These are phyloP conservation scores for Nicotiana noctiflora DNA, from an alignment of 257 asterid species.

Conservation along the genomic window DNA sequence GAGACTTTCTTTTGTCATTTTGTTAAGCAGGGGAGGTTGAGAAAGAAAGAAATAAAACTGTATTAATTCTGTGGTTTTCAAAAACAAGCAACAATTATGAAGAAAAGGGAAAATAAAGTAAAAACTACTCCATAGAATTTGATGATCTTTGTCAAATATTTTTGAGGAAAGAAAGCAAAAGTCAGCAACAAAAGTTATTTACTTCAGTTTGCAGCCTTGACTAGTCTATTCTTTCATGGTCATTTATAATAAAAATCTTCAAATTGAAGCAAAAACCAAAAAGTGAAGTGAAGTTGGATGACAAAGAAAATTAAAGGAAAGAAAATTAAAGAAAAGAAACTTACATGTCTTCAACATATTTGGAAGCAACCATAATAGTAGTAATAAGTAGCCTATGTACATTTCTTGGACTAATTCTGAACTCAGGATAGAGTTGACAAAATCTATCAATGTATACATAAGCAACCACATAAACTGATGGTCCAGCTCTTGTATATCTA, in stretches of 20 bases:
- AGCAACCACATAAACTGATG: slow-evolving; percentile 82
- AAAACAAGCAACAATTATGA: not conserved
- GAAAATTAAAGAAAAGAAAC: slow-evolving; percentile 9
- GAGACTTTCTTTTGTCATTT: no score
- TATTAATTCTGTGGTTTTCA: not conserved
- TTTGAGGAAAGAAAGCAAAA: not conserved
- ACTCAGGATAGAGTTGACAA: slow-evolving; percentile 62
- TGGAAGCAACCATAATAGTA: slow-evolving; percentile 84
- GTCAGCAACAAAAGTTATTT: not conserved
- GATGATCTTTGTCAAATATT: not conserved
- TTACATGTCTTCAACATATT: slow-evolving; percentile 93
- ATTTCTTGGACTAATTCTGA: slow-evolving; percentile 60
- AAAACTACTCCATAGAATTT: not conserved
- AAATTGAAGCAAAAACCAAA: not conserved
- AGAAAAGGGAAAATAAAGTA: not conserved
- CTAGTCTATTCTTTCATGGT: not conserved
- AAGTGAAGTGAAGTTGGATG: not conserved
- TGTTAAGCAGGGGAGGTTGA: not conserved
- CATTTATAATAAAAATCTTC: not conserved
- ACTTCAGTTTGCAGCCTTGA: not conserved
- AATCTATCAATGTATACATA: slow-evolving; percentile 77
- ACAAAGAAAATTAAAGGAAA: no score
- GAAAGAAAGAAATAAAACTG: not conserved
- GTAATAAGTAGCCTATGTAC: slow-evolving; percentile 82
- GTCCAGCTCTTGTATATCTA: slow-evolving; percentile 82